Evolutionary conservation across 2,329 filamentous ascomycete species (phyloP), one percentile per base, ranked within the genome.

Genomic region (Ceratocystis destructans): DNA sequence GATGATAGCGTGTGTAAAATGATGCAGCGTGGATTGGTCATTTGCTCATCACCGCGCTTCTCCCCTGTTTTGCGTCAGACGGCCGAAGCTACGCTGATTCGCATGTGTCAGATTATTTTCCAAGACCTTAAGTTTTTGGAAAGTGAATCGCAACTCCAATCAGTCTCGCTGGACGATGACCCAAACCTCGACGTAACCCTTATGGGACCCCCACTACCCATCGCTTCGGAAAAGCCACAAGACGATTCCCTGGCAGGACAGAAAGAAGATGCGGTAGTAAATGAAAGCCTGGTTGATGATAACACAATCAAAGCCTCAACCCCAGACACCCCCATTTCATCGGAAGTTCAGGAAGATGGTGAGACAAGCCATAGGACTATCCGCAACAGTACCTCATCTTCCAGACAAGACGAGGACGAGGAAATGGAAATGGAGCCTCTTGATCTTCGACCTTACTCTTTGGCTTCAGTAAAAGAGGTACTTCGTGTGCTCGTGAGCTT

Each of bases 81-180:
- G 22, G 94, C 94, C 1, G 94, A 99, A 76, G 94, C 96, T 73
- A 88, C 91, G 65, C 96, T 99, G 92, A 90, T 97, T 59, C 90
- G 90, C 70, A 99, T 99, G 94, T 97, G 94, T 73, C 94, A 99
- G 76, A 91, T 96, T 70, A 96, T 99, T 72, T 99, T 99, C 74
- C 89, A 92, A 75, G 87, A 95, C 68, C 78, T 99, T 64, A 96
- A 96, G 75, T 86, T 92, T 70, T 79, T 97, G 6, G 90, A 95
- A 71, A 82, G 89, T 61, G 87, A 92, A 73, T 83, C 86, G 25
- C 85, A 85, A 12, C 83, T 87, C 46, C 84, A 88, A 69, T 76
- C 83, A 5, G 83, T 86, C 45, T 82, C 82, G 2, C 76, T 89
- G 66, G 87, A 90, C 72, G 82, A 83, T 6, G 84, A 87, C 69